phyloP scores from a whole-genome alignment of 352 stramenopile genomes.

The Phytopythium ostracodes region DNA sequence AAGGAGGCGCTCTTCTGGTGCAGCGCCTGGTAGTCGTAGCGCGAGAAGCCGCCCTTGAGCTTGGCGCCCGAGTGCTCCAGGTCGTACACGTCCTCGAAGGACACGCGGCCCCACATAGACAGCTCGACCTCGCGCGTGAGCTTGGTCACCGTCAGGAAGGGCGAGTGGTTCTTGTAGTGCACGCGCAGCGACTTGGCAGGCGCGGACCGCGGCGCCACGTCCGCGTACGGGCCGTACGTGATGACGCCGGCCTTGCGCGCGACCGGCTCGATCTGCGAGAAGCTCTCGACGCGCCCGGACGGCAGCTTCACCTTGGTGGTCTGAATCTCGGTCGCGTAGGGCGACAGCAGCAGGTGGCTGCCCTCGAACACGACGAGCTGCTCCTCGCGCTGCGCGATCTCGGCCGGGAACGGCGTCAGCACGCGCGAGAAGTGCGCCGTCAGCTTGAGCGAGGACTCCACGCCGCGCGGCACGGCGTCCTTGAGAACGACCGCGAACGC shows the following conservation, averaged over 20 bases:
- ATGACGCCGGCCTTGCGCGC: slow-evolving; percentile 69
- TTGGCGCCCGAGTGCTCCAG: slow-evolving; percentile 80
- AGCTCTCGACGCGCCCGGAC: slow-evolving; percentile 64
- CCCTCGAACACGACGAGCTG: slow-evolving; percentile 82
- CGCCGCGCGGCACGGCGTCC: slow-evolving; percentile 42
- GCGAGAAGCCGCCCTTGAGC: slow-evolving; percentile 84
- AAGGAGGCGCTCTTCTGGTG: slow-evolving; percentile 72
- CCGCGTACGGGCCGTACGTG: slow-evolving; percentile 76
- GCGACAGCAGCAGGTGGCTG: slow-evolving; percentile 60
- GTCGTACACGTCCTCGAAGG: slow-evolving; percentile 87
- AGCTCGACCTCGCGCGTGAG: slow-evolving; percentile 87
- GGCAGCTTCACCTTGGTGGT: slow-evolving; percentile 86
- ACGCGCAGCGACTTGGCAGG: slow-evolving; percentile 37
- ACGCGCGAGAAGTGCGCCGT: slow-evolving; percentile 74
- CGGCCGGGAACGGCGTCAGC: slow-evolving; percentile 70
- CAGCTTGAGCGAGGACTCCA: slow-evolving; percentile 64
- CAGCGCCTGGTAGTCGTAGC: slow-evolving; percentile 77
- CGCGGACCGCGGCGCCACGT: slow-evolving; percentile 31
- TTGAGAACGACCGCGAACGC: slow-evolving; percentile 71
- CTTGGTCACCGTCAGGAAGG: slow-evolving; percentile 83
- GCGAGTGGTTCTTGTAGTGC: slow-evolving; percentile 86
- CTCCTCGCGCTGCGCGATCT: slow-evolving; percentile 79
- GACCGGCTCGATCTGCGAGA: slow-evolving; percentile 52
- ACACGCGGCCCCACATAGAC: slow-evolving; percentile 88
- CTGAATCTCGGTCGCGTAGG: slow-evolving; percentile 75